phyloP scores from a whole-genome alignment of 2,329 filamentous ascomycete species.

The Colletotrichum cereale region DNA sequence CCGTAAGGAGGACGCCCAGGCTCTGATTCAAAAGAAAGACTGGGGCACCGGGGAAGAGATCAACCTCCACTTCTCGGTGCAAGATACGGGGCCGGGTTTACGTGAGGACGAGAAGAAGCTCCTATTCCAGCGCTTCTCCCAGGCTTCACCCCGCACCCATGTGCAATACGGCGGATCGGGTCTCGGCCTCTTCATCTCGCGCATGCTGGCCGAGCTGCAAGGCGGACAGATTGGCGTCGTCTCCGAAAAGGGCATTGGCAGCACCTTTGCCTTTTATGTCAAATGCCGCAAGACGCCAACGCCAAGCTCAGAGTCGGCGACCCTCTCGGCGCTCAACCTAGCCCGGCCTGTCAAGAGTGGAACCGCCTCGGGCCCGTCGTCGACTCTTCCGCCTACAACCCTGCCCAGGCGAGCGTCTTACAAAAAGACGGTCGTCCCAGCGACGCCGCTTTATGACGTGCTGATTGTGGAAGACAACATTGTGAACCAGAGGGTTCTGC shows the following conservation, averaged over 20 bases:
- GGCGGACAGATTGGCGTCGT: slow-evolving; percentile 82
- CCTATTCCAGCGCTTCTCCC: slow-evolving; percentile 77
- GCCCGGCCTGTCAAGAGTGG: slow-evolving; percentile 44
- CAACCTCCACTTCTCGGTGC: slow-evolving; percentile 79
- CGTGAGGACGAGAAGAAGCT: slow-evolving; percentile 74
- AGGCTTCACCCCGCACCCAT: slow-evolving; percentile 76
- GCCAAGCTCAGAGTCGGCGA: slow-evolving; percentile 54
- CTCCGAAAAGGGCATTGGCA: slow-evolving; percentile 75
- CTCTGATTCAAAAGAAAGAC: slow-evolving; percentile 67
- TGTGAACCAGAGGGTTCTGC: slow-evolving; percentile 74
- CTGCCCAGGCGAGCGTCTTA: slow-evolving; percentile 26
- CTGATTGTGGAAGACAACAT: slow-evolving; percentile 78
- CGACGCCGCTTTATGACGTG: slow-evolving; percentile 56
- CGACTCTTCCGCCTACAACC: slow-evolving; percentile 21
- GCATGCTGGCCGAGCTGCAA: slow-evolving; percentile 81
- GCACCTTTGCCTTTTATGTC: slow-evolving; percentile 83
- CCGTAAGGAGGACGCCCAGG: slow-evolving; percentile 55
- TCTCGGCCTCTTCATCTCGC: slow-evolving; percentile 80
- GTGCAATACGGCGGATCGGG: slow-evolving; percentile 80
- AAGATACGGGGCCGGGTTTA: slow-evolving; percentile 78
- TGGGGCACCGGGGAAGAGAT: slow-evolving; percentile 81
- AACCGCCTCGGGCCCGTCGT: slow-evolving; percentile 8
- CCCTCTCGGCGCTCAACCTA: slow-evolving; percentile 53
- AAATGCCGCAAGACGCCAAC: slow-evolving; percentile 70
- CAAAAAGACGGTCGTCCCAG: slow-evolving; percentile 1